Percentiles rank a stretch among this genome's conserved stretches.
Conservation (phyloP, 345 rosid species). For the Populus nigra region DNA sequence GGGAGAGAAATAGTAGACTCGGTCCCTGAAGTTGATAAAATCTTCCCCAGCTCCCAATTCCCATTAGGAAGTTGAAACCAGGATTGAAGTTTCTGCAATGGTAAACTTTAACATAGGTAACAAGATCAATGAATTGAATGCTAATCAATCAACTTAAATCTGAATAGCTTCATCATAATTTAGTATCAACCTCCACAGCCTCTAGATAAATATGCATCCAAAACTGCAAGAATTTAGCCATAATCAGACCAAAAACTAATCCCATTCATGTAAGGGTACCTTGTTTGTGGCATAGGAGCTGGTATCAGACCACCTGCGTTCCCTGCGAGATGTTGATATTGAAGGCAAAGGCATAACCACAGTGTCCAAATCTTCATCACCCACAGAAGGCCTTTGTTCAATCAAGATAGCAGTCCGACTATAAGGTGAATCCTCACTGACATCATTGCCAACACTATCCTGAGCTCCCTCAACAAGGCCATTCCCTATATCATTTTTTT, state of each 20-base stretch:
- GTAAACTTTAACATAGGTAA: conserved; percentile 23
- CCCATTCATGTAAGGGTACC: conserved; percentile 38
- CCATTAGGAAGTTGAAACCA: conserved; percentile 87
- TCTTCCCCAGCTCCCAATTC: conserved; percentile 82
- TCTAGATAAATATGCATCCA: neutral
- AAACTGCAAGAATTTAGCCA: neutral
- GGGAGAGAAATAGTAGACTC: conserved; percentile 68
- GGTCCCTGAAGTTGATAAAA: conserved; percentile 58
- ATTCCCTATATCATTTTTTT: conserved; percentile 36
- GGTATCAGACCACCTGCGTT: conserved; percentile 76
- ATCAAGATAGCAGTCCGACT: conserved; percentile 30
- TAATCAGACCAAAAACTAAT: conserved; percentile 1
- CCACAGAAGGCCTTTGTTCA: conserved; percentile 49
- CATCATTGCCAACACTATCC: conserved; percentile 25
- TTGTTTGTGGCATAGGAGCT: conserved; percentile 65
- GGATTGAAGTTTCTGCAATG: conserved; percentile 71
- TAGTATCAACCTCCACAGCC: neutral
- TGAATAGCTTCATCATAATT: conserved; percentile 4
- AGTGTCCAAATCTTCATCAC: conserved; percentile 49
- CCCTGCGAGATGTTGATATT: conserved; percentile 42
- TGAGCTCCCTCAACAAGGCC: conserved; percentile 37
- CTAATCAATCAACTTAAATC: neutral
- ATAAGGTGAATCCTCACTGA: conserved; percentile 80
- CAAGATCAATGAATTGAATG: conserved; percentile 5
- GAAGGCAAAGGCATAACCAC: conserved; percentile 47